Base-by-base conservation (phyloP, 257 asterid species). In the Echites panduratus region DNA sequence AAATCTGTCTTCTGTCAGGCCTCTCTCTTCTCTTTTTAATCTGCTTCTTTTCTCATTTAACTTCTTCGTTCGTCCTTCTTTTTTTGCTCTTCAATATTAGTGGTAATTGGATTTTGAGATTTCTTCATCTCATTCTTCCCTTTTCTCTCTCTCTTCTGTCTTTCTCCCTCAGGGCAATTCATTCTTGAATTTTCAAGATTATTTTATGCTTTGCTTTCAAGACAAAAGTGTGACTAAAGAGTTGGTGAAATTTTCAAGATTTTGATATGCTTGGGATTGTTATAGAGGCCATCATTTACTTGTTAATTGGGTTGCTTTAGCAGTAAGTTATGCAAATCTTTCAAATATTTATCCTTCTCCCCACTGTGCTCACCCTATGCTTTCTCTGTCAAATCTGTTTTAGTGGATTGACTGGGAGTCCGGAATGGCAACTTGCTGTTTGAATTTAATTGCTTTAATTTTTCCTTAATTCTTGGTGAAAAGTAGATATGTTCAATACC, bases 231-330 rank as follows among this genome's bases (percentile, higher is more conserved):
- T 26, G 35, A 10, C 44, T 50, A 50, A 50, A 8, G 24, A 65
- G 69, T 14, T 40, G 38, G 53, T 41, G 29, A 32, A 71, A 65
- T 44, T 53, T 50, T 53, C 9, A 20, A 40, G 75, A 38, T 62
- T 41, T 70, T 47, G 56, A 59, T 65, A 66, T 56, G 49, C 64
- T 69, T 52, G 72, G 50, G 61, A 71, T 65, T 64, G 72, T 62
- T 78, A 61, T 52, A 41, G 66, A 22, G 69, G 62, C 43, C 75
- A 78, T 19, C 78, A 61, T 61, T 49, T 49, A 50, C 76, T 35
- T 74, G 68, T 63, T 69, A 43, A 73, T 73, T 73, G 71, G 74
- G 59, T 75, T 71, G 83, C 83, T 79, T 75, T 68, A 26, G 57
- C 29, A 20, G 83, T 79, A 79, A 75, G 83, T 79, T 53, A 67